Base-by-base conservation (phyloP, 1,139 yeast species). In the Suhomyces coccinellae region DNA sequence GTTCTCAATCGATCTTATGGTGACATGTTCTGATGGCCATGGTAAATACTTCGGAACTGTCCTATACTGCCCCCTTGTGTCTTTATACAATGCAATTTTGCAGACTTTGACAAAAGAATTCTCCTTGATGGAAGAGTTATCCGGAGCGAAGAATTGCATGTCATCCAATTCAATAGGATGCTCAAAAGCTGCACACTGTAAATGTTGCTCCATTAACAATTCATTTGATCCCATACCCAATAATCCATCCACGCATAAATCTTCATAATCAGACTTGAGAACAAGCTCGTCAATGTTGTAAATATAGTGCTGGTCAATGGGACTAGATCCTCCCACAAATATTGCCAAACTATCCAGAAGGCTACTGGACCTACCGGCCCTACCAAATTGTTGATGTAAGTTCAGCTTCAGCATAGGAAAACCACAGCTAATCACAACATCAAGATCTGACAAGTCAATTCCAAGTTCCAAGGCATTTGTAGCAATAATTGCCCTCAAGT, bases 391-490 rank as follows among this genome's bases (percentile, higher is more conserved):
- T 63, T 93, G 99, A 54, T 93, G 89, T 58, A 93, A 77, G 51
- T 89, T 89, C 50, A 95, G 85, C 48, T 90, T 77, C 50, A 95
- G 87, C 34, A 82, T 70, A 0, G 99, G 99, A 53, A 93, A 95
- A 0, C 98, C 98, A 56, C 96, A 89, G 64, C 90, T 81, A 2
- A 93, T 69, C 0, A 91, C 98, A 1, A 95, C 90, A 65, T 93
- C 99, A 43, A 93, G 69, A 20, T 86, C 87, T 38, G 98, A 95
- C 51, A 93, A 85, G 69, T 93, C 99, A 42, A 93, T 88, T 40
- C 99, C 99, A 42, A 93, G 73, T 61, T 93, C 99, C 47, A 93
- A 69, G 0, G 99, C 99, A 65, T 90, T 90, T 0, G 99, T 95
- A 0, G 99, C 95, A 3, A 93, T 82, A 26, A 95, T 87, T 0